phyloP scores from a whole-genome alignment of 208 protist species.

The Wallacemonas rigidus region DNA sequence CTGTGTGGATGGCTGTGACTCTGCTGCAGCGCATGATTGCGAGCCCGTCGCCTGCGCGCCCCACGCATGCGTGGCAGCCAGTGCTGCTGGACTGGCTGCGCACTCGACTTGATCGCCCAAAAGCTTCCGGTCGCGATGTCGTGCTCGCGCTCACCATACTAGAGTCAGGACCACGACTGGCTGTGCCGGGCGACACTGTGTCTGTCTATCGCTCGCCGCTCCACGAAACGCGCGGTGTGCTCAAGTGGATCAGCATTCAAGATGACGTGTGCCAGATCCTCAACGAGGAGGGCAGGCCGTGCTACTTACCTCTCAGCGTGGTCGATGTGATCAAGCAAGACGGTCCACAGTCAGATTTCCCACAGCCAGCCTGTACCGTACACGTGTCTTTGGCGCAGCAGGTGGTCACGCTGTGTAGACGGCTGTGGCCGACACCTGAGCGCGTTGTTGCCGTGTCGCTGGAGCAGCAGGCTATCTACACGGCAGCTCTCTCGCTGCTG shows the following conservation, averaged over 20 bases:
- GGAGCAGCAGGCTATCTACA: conserved; percentile 17
- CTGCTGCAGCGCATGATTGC: conserved; percentile 70
- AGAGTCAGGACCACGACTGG: conserved; percentile 51
- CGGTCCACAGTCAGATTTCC: conserved; percentile 16
- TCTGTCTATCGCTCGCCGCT: conserved; percentile 49
- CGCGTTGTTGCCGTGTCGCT: neutral
- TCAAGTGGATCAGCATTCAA: conserved; percentile 54
- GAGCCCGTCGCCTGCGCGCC: conserved; percentile 10
- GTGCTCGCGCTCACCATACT: conserved; percentile 72
- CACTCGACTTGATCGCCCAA: conserved; percentile 26
- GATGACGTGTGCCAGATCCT: conserved; percentile 78
- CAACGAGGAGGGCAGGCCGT: conserved; percentile 41
- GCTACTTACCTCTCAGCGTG: conserved; percentile 61
- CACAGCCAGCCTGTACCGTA: conserved; percentile 22
- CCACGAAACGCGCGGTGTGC: conserved; percentile 32
- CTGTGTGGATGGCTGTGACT: conserved; percentile 66
- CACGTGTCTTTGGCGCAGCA: conserved; percentile 41
- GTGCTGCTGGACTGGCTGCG: conserved; percentile 68
- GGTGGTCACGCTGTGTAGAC: conserved; percentile 28
- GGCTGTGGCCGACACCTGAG: conserved; percentile 5
- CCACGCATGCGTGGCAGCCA: conserved; percentile 54
- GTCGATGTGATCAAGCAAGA: conserved; percentile 53
- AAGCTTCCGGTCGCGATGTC: conserved; percentile 31
- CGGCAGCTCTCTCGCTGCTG: conserved; percentile 50
- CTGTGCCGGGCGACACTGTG: conserved; percentile 73